Evolutionary conservation across 2,329 filamentous ascomycete genomes (phyloP).

Genomic region (Conoideocrella luteorostrata): DNA sequence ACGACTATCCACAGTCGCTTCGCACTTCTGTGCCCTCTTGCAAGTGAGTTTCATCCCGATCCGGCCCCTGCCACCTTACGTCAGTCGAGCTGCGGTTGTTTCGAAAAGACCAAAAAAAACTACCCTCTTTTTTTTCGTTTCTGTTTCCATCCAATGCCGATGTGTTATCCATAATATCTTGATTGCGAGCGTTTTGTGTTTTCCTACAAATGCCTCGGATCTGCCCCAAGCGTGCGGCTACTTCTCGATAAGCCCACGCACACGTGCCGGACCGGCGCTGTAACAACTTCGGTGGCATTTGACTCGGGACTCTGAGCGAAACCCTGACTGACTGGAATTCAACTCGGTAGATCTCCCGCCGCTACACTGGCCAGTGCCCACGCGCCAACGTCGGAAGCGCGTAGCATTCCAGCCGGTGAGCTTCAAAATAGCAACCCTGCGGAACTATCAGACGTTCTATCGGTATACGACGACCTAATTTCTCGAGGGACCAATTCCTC

Average conservation of each 20-base stretch:
- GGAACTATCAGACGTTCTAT: constrained; percentile 32
- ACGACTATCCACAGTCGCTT: constrained; percentile 43
- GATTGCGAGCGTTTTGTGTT: not conserved
- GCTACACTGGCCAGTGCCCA: constrained; percentile 17
- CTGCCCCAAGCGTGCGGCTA: not conserved
- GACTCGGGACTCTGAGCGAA: constrained; percentile 1
- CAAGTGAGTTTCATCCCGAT: constrained; percentile 20
- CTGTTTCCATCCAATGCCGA: no score
- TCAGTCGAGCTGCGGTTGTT: no score
- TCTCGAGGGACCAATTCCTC: constrained; percentile 26
- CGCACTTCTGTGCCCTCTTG: constrained; percentile 13
- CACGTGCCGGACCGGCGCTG: not conserved
- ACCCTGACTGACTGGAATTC: constrained; percentile 21
- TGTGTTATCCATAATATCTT: not conserved
- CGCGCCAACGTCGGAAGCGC: constrained; percentile 19
- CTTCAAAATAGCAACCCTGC: constrained; percentile 37
- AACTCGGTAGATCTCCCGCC: constrained; percentile 17
- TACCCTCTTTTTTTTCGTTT: no score
- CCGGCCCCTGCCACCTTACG: not conserved
- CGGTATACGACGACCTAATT: constrained; percentile 38
- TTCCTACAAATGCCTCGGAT: not conserved
- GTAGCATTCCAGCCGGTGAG: constrained; percentile 34
- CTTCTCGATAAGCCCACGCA: not conserved
- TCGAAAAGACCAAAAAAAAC: no score
- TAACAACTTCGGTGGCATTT: not conserved